These are phyloP conservation scores for Cucumis cinereus DNA, from an alignment of 306 rosid species.

Conservation along the genomic window DNA sequence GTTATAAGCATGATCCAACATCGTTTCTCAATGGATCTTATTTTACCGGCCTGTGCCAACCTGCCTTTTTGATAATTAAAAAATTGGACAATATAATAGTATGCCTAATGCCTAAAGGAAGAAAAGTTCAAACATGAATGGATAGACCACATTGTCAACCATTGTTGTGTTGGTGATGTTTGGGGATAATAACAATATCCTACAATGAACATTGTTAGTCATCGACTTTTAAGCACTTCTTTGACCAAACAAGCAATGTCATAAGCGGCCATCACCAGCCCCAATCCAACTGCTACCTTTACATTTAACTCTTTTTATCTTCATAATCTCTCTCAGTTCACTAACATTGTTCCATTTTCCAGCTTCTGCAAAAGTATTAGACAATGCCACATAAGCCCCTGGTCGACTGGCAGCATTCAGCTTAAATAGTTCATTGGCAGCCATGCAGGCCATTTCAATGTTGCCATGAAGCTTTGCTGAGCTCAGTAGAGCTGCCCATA, in stretches of 20 bases:
- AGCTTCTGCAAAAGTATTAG: conserved; percentile 78
- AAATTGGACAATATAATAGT: not conserved
- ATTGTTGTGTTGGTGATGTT: not conserved
- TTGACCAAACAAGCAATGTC: not conserved
- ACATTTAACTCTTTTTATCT: conserved; percentile 46
- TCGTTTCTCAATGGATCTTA: not conserved
- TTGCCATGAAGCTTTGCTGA: conserved; percentile 68
- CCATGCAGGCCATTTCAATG: conserved; percentile 55
- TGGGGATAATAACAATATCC: not conserved
- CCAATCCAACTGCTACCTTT: conserved; percentile 66
- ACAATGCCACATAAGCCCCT: conserved; percentile 75
- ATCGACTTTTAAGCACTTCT: not conserved
- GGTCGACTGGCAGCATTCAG: conserved; percentile 47
- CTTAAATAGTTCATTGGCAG: conserved; percentile 67
- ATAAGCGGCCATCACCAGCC: conserved; percentile 24
- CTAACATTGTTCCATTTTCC: conserved; percentile 83
- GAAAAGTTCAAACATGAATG: not conserved
- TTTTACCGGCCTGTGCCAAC: not conserved
- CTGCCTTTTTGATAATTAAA: not conserved
- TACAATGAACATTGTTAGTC: not conserved
- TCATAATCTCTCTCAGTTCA: conserved; percentile 80
- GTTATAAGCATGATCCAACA: not conserved
- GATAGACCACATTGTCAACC: not conserved
- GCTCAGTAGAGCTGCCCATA: conserved; percentile 87
- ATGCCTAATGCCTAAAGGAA: not conserved